These are phyloP conservation scores for Russula virescens DNA, from an alignment of 768 basidiomycete genomes.

Conservation along the genomic window DNA sequence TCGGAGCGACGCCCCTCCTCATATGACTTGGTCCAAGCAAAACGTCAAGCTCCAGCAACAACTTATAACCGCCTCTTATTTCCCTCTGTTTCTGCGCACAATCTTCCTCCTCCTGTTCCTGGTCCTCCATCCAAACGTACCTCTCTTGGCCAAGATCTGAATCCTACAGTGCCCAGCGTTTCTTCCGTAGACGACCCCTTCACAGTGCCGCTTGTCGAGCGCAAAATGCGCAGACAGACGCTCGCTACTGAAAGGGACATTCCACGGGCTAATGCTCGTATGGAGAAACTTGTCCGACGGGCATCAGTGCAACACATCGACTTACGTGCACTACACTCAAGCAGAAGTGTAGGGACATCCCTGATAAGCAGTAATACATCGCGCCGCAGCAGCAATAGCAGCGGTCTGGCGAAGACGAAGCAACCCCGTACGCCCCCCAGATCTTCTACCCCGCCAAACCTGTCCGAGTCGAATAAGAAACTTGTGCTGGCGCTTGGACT, in stretches of 20 bases:
- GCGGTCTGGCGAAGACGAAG: constrained; percentile 1
- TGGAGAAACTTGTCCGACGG: neutral
- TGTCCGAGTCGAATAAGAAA: constrained; percentile 22
- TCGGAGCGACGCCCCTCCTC: neutral
- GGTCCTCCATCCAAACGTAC: constrained; percentile 7
- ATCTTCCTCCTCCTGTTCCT: constrained; percentile 3
- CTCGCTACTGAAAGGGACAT: neutral
- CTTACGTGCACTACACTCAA: constrained; percentile 7
- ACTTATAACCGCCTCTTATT: constrained; percentile 9
- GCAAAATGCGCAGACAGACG: neutral
- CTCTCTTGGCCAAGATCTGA: constrained; percentile 1
- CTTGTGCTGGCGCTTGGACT: constrained; percentile 31
- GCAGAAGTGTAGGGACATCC: neutral
- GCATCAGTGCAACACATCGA: constrained; percentile 17
- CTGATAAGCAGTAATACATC: neutral
- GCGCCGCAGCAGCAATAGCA: constrained; percentile 7
- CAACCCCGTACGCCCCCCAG: neutral
- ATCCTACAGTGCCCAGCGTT: neutral
- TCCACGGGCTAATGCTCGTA: neutral
- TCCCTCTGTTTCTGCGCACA: neutral
- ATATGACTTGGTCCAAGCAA: neutral
- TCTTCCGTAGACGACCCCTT: neutral
- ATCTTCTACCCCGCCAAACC: constrained; percentile 13
- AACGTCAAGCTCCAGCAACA: neutral
- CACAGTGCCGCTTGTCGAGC: neutral